A percentile compares a stretch with the other conserved stretches of the same genome.
These are phyloP conservation scores for Paraglomus occultum DNA, from an alignment of 192 early-diverging fungal species.

Conservation along the genomic window DNA sequence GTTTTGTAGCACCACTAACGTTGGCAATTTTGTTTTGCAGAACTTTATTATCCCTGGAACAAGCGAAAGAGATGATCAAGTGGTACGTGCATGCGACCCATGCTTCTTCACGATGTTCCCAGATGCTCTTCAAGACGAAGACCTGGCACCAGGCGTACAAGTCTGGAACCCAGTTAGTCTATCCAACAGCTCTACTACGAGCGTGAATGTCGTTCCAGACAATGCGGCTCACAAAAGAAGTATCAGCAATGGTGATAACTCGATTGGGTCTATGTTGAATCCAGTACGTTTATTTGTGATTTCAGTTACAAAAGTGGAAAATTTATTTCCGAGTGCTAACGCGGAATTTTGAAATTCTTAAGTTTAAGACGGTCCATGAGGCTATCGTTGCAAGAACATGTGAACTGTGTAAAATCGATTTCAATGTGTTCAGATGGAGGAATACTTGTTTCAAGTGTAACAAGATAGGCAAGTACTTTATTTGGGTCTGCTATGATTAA, in stretches of 20 bases:
- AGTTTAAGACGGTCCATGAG: conserved; percentile 25
- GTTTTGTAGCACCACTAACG: conserved; percentile 42
- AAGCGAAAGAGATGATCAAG: conserved; percentile 34
- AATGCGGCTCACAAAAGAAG: conserved; percentile 22
- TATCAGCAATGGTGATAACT: conserved; percentile 35
- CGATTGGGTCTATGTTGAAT: conserved; percentile 36
- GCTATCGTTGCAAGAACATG: conserved; percentile 33
- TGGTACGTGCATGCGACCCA: conserved; percentile 43
- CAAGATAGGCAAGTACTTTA: conserved; percentile 23
- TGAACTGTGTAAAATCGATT: conserved; percentile 40
- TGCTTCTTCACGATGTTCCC: conserved; percentile 46
- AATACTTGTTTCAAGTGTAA: conserved; percentile 26
- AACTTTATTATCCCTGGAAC: conserved; percentile 39
- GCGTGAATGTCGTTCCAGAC: neutral
- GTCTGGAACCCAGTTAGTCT: conserved; percentile 16
- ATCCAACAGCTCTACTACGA: neutral
- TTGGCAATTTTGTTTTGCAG: conserved; percentile 49
- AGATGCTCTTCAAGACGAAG: conserved; percentile 30
- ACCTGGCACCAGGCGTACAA: conserved; percentile 20
- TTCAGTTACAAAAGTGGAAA: neutral
- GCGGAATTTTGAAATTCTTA: neutral
- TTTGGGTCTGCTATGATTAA: neutral
- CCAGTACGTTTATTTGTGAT: conserved; percentile 30
- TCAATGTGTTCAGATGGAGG: conserved; percentile 44
- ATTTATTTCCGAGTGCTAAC: neutral